Base-by-base conservation (phyloP, 176 grass and related monocot genomes). In the Bothriochloa decipiens region DNA sequence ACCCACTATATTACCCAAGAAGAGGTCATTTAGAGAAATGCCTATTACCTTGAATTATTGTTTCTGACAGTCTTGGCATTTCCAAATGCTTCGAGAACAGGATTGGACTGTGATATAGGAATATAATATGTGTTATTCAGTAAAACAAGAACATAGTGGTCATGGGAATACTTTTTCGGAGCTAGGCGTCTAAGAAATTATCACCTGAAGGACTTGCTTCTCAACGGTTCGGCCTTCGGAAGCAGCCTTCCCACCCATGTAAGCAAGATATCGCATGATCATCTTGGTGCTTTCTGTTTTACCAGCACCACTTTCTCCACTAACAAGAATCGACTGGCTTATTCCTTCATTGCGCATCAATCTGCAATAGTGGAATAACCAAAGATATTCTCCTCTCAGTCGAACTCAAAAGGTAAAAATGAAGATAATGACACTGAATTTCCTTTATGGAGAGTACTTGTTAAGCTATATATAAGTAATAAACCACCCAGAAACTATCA, bases 71-170 rank as follows among this genome's bases (percentile, higher is more conserved):
- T 98, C 86, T 98, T 98, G 69, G 96, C 93, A 89, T 98, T 98
- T 85, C 96, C 96, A 90, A 98, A 98, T 92, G 96, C 96, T 90
- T 98, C 96, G 64, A 98, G 94, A 82, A 98, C 96, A 83, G 96
- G 96, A 94, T 98, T 98, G 70, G 96, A 98, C 96, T 98, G 91
- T 35, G 53, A 72, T 41, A 91, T 41, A 91, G 37, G 37, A 71
- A 86, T 61, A 81, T 65, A 16, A 47, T 60, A 82, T 25, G 11
- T 58, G n/a, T 77, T 62, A 82, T 82, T 74, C 75, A 77, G 12
- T 65, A 11, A 58, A 70, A 45, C 33, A 88, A 80, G 55, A 88
- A 75, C 5, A 65, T 14, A 43, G 12, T 85, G 86, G 39, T 43
- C 53, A 76, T 53, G 3, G 14, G 82, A 72, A 75, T 53, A 52